Conservation (phyloP, 176 grass and related monocot genomes). For the Hordeum marinum region DNA sequence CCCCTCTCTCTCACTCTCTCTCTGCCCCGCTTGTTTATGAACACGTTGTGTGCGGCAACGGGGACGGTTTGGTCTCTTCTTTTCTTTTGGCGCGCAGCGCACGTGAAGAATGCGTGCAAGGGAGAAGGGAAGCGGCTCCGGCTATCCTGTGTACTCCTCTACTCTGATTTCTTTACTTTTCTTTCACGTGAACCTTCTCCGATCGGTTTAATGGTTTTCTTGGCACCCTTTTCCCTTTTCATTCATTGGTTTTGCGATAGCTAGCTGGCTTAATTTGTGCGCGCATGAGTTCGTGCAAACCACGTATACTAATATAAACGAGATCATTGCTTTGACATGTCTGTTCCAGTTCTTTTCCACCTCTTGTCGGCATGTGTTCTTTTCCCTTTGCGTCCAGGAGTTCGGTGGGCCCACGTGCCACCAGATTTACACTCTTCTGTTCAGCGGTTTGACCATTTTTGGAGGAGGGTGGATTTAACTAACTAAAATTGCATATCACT, state of each 20-base stretch:
- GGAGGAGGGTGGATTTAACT: neutral
- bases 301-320: neutral
- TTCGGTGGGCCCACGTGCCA: neutral
- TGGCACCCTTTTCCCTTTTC: neutral
- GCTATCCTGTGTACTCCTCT: neutral
- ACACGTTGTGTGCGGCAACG: neutral
- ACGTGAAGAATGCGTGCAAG: constrained; percentile 21
- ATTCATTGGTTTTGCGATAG: too few relatives aligned
- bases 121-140: neutral
- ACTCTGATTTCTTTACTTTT: neutral
- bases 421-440: neutral
- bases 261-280: neutral
- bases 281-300: constrained; percentile 9
- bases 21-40: neutral
- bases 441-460: neutral
- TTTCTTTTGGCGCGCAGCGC: constrained; percentile 25
- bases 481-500: neutral
- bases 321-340: too few relatives aligned
- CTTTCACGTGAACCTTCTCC: neutral
- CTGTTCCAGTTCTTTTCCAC: neutral
- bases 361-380: neutral
- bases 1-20: neutral
- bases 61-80: neutral
- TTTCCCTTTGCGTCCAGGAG: neutral
- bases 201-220: too few relatives aligned